Evolutionary conservation across 345 rosid genomes (phyloP), one percentile per base, ranked within the genome.

Genomic region (Iberis pinnata): DNA sequence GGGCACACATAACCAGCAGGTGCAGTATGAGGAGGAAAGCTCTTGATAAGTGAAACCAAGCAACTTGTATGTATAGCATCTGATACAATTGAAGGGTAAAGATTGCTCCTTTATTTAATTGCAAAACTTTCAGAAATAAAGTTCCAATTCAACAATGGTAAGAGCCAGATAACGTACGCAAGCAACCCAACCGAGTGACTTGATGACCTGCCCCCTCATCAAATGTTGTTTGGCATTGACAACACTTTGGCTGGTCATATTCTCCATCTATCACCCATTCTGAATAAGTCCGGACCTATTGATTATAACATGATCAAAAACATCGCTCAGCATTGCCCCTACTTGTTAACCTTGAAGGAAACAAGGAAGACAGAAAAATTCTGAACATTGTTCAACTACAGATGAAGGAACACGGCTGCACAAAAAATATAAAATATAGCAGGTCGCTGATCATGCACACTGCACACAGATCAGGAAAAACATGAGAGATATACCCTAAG

Each of bases 261-360:
- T 83, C 99, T 61, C 89, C 99, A 69, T 93, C 99, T 72, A 86
- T 93, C 55, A 93, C 99, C 97, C 99, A 93, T 51, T 93, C 99
- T 8, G 99, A 93, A 80, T 93, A 93, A 10, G 99, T 88, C 18
- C 83, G 90, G 42, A 93, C 72, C 99, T 93, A 71, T 38, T 64
- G 38, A 72, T 12, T 58, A 48, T 53, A 32, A 59, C 29, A 51
- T 18, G 20, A 49, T 12, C 25, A 32, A 24, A 32, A 67, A 29
- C 19, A 68, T 49, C 26, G 12, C 38, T 25, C 39, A 67, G 18
- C 52, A 20, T 16, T 20, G 44, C 7, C 36, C 16, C 65, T 52
- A 48, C 52, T 12, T 19, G 36, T 26, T 29, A 16, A 64, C 9
- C 5, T 41, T 4, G 31, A 27, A 27, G 9, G 26, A 4, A 50